phyloP scores from a whole-genome alignment of 108 stramenopile species.

The Cyclotella cryptica region DNA sequence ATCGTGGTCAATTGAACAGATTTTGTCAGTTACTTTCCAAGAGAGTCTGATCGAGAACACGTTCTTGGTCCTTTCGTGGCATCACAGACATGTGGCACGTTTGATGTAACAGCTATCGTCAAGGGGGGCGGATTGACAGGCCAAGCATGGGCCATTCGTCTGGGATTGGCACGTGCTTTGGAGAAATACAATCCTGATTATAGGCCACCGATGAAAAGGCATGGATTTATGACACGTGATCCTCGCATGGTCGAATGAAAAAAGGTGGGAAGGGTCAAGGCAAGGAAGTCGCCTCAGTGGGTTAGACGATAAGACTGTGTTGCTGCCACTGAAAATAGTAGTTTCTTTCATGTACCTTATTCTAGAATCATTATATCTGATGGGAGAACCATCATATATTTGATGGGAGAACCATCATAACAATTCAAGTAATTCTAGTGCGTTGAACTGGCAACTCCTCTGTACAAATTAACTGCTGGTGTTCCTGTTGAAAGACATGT shows the following conservation, averaged over 20 bases:
- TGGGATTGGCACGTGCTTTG: constrained; percentile 93
- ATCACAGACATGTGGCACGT: constrained; percentile 87
- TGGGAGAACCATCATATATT: no score
- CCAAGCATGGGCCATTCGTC: constrained; percentile 95
- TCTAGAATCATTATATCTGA: background rate
- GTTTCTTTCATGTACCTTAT: background rate
- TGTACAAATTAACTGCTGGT: no score
- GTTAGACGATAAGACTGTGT: constrained; percentile 85
- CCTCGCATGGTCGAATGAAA: constrained; percentile 96
- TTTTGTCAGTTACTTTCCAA: constrained; percentile 89
- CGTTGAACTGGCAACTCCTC: no score
- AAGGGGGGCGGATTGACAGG: constrained; percentile 89
- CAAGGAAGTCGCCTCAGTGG: constrained; percentile 97
- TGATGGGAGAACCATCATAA: no score
- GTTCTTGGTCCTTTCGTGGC: constrained; percentile 88
- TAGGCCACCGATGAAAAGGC: constrained; percentile 89
- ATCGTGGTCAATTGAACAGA: constrained; percentile 87
- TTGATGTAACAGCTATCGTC: constrained; percentile 84
- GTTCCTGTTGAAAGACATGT: no score
- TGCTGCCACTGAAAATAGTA: background rate
- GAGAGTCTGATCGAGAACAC: constrained; percentile 73
- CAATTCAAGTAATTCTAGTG: no score
- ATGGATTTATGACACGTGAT: constrained; percentile 94
- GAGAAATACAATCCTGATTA: constrained; percentile 94
- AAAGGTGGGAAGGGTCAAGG: constrained; percentile 96